Conservation (phyloP, 768 basidiomycete genomes). For the Pulveroboletus ravenelii region DNA sequence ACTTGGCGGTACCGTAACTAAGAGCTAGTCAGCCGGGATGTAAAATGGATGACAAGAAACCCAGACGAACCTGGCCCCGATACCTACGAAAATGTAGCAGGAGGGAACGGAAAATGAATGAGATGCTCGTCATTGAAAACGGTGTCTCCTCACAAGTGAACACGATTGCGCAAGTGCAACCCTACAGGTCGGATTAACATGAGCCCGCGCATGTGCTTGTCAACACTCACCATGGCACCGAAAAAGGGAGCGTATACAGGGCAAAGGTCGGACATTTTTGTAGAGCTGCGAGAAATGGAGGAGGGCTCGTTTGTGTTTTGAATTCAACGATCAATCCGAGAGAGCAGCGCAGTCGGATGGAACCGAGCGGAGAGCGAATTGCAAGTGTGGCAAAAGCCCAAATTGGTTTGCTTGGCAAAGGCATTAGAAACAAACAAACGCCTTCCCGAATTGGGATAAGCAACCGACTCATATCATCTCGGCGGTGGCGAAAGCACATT, state of each 20-base stretch:
- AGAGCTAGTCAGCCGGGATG: background rate
- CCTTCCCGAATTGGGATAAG: conserved; percentile 1
- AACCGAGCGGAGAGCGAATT: conserved; percentile 25
- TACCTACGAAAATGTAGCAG: conserved; percentile 43
- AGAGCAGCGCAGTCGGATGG: conserved; percentile 10
- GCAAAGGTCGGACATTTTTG: conserved; percentile 71
- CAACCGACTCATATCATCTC: background rate
- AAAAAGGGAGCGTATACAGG: conserved; percentile 98
- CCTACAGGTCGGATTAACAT: conserved; percentile 43
- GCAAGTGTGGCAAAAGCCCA: too few relatives aligned
- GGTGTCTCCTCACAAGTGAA: conserved; percentile 77
- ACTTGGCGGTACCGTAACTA: conserved; percentile 99
- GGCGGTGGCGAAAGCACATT: too few relatives aligned
- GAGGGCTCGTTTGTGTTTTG: background rate
- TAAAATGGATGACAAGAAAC: background rate
- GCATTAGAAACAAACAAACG: conserved; percentile 30
- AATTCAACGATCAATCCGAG: too few relatives aligned
- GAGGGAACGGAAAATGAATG: background rate
- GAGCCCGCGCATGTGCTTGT: background rate
- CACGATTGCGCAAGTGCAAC: conserved; percentile 94
- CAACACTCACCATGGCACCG: conserved; percentile 77
- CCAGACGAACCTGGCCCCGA: conserved; percentile 71
- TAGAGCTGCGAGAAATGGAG: conserved; percentile 3
- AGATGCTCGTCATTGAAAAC: background rate
- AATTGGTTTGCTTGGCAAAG: conserved; percentile 23